These are phyloP conservation scores for Podosphaera aphanis DNA, from an alignment of 2,329 filamentous ascomycete species.

Conservation along the genomic window DNA sequence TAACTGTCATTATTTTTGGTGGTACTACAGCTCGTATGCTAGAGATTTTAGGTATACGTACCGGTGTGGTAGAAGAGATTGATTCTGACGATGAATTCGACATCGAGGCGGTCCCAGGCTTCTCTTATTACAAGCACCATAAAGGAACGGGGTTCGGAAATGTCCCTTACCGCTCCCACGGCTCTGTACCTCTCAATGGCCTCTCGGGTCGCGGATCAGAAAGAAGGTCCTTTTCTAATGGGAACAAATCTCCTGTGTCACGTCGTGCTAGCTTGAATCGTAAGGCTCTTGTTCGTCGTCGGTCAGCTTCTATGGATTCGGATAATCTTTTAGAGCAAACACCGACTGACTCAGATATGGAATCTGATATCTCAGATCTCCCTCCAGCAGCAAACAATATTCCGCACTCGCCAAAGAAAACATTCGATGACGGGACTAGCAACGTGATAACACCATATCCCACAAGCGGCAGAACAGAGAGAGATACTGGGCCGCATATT, in stretches of 20 bases:
- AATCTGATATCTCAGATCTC: slow-evolving; percentile 43
- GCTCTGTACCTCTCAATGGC: slow-evolving; percentile 24
- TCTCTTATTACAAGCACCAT: slow-evolving; percentile 50
- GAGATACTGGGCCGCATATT: slow-evolving; percentile 22
- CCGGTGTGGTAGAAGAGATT: slow-evolving; percentile 86
- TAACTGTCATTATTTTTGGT: slow-evolving; percentile 97
- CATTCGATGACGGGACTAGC: slow-evolving; percentile 5
- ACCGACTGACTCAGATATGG: slow-evolving; percentile 30
- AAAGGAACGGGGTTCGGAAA: slow-evolving; percentile 31
- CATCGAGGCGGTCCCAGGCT: slow-evolving; percentile 31
- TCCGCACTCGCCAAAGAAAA: neutral
- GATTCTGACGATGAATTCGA: slow-evolving; percentile 98
- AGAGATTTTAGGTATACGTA: slow-evolving; percentile 88
- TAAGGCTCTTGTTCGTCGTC: slow-evolving; percentile 21
- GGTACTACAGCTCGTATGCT: slow-evolving; percentile 94
- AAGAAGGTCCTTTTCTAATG: slow-evolving; percentile 18
- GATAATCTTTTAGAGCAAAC: slow-evolving; percentile 27
- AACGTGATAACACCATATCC: slow-evolving; percentile 11
- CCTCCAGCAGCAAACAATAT: slow-evolving; percentile 30
- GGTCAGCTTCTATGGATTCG: slow-evolving; percentile 19
- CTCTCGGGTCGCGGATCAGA: slow-evolving; percentile 24
- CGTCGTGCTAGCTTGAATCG: slow-evolving; percentile 26
- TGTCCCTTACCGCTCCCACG: slow-evolving; percentile 49
- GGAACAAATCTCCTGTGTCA: slow-evolving; percentile 12
- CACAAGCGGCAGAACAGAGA: slow-evolving; percentile 12